Evolutionary conservation across 2,329 filamentous ascomycete species (phyloP).

Genomic region (Cladosporium velox): DNA sequence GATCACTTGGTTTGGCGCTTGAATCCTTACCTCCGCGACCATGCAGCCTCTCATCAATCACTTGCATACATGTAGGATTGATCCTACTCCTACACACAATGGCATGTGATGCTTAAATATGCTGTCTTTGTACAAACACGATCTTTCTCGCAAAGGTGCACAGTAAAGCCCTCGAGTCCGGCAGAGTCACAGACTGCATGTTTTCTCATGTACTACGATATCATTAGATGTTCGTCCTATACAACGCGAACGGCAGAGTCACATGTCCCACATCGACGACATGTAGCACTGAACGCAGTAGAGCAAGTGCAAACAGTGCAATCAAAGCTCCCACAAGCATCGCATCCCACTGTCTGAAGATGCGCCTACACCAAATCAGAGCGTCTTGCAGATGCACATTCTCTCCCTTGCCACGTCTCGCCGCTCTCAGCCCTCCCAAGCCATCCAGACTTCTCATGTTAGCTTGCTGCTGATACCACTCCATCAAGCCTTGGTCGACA

Average conservation of each 20-base stretch:
- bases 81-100: too few relatives aligned
- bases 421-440: slow-evolving; percentile 58
- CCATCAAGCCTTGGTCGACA: slow-evolving; percentile 53
- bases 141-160: too few relatives aligned
- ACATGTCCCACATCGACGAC: not conserved
- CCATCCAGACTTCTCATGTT: slow-evolving; percentile 62
- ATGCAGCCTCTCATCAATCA: too few relatives aligned
- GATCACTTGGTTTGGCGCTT: too few relatives aligned
- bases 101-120: too few relatives aligned
- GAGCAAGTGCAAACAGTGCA: slow-evolving; percentile 22
- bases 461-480: slow-evolving; percentile 58
- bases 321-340: slow-evolving; percentile 29
- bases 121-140: too few relatives aligned
- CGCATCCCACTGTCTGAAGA: slow-evolving; percentile 30
- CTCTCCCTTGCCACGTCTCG: slow-evolving; percentile 54
- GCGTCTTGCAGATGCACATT: slow-evolving; percentile 48
- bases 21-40: too few relatives aligned
- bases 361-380: slow-evolving; percentile 20
- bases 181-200: too few relatives aligned
- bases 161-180: too few relatives aligned
- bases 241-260: not conserved
- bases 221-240: not conserved
- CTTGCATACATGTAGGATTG: too few relatives aligned
- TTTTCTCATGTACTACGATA: not conserved
- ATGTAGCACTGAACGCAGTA: not conserved